phyloP scores from a whole-genome alignment of 2,329 filamentous ascomycete genomes.

The Penicillium sp. region DNA sequence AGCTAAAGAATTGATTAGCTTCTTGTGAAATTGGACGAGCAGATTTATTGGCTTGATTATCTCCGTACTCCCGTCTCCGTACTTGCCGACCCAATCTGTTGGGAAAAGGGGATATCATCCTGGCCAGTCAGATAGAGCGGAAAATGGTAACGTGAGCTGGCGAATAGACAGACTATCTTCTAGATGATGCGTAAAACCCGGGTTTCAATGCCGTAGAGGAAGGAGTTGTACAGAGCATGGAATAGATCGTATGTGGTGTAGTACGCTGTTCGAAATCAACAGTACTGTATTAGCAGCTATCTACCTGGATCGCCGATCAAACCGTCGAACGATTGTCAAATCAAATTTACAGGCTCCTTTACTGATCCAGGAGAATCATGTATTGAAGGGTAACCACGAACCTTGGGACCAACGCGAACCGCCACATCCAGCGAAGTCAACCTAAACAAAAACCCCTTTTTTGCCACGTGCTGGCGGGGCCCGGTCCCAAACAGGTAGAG shows the following conservation, averaged over 20 bases:
- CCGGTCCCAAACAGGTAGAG: slow-evolving; percentile 14
- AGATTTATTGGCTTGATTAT: neutral
- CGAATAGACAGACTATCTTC: slow-evolving; percentile 1
- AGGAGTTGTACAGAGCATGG: neutral
- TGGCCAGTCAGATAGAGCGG: slow-evolving; percentile 1
- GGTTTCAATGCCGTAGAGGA: neutral
- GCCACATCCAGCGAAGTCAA: neutral
- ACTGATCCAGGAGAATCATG: neutral
- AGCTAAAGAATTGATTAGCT: neutral
- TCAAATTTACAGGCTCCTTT: neutral
- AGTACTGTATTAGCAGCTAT: neutral
- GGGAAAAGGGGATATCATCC: neutral
- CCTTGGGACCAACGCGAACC: slow-evolving; percentile 5
- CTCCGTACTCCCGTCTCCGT: slow-evolving; percentile 4
- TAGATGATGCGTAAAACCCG: neutral
- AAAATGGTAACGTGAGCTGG: slow-evolving; percentile 1
- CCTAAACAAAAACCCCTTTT: neutral
- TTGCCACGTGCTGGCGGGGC: slow-evolving; percentile 20
- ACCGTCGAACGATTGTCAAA: neutral
- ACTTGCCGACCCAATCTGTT: slow-evolving; percentile 6
- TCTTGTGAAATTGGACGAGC: neutral
- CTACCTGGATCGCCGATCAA: neutral
- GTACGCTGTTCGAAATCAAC: neutral
- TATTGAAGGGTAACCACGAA: neutral
- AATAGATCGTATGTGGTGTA: neutral